phyloP scores from a whole-genome alignment of 108 stramenopile genomes.

The Discostella pseudostelligera region DNA sequence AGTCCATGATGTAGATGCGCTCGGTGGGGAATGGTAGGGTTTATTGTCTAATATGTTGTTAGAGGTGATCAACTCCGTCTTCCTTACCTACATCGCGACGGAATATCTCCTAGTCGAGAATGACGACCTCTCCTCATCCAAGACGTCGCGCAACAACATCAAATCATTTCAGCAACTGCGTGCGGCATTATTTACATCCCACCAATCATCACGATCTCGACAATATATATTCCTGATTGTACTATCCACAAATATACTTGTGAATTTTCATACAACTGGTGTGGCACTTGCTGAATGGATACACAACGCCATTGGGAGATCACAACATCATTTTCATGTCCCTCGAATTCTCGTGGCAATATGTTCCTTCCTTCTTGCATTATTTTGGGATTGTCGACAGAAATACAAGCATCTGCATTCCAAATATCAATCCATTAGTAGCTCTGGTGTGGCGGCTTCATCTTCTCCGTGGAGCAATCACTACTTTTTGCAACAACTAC shows the following conservation, averaged over 20 bases:
- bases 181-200: constrained; percentile 5
- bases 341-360: constrained; percentile 67
- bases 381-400: constrained; percentile 68
- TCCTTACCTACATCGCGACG: constrained; percentile 72
- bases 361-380: constrained; percentile 49
- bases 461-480: constrained; percentile 37
- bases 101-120: constrained; percentile 55
- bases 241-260: constrained; percentile 52
- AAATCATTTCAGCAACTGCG: neutral
- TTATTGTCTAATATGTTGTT: constrained; percentile 46
- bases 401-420: neutral
- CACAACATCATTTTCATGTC: constrained; percentile 39
- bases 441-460: neutral
- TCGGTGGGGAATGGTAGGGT: too few species aligned
- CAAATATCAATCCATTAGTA: constrained; percentile 5
- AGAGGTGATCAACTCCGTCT: constrained; percentile 77
- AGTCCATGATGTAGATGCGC: neutral
- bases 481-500: constrained; percentile 38
- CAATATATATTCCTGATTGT: constrained; percentile 29
- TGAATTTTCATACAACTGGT: constrained; percentile 45
- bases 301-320: constrained; percentile 13
- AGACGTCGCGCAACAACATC: constrained; percentile 7
- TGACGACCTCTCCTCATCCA: constrained; percentile 4
- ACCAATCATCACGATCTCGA: constrained; percentile 7
- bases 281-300: constrained; percentile 26